These are phyloP conservation scores for Tetrahymena elliotti DNA, from an alignment of 73 alveolate genomes.

Conservation along the genomic window DNA sequence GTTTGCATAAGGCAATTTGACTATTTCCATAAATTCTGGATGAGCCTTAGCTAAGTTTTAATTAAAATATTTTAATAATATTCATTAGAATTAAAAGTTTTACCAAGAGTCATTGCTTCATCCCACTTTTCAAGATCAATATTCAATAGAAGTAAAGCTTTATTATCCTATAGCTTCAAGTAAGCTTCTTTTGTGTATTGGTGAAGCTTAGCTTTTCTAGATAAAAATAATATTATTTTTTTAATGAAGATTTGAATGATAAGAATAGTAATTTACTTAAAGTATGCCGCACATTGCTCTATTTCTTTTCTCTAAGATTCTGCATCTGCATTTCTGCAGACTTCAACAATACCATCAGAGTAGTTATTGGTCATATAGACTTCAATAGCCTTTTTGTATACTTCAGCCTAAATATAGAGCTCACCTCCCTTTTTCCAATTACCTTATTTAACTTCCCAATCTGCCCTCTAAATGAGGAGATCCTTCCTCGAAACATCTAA, in stretches of 20 bases:
- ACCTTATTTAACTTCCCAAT: not conserved
- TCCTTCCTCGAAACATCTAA: not conserved
- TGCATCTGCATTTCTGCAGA: slow-evolving; percentile 35
- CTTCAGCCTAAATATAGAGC: not conserved
- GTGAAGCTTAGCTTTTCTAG: slow-evolving; percentile 3
- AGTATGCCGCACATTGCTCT: slow-evolving; percentile 22
- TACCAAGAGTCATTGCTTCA: slow-evolving; percentile 24
- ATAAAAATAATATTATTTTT: not conserved
- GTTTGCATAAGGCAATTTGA: slow-evolving; percentile 36
- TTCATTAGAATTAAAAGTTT: not conserved
- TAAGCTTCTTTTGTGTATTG: slow-evolving; percentile 37
- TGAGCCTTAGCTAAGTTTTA: not conserved
- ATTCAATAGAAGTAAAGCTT: slow-evolving; percentile 5
- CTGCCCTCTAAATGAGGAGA: not conserved
- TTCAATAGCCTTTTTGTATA: slow-evolving; percentile 2
- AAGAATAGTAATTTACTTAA: too few relatives aligned
- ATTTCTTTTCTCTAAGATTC: slow-evolving; percentile 13
- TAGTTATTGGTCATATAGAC: not conserved
- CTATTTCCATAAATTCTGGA: slow-evolving; percentile 21
- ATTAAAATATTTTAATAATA: too few relatives aligned
- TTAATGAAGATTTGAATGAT: too few relatives aligned
- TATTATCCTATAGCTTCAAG: slow-evolving; percentile 18
- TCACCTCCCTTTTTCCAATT: not conserved
- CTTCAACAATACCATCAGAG: slow-evolving; percentile 13
- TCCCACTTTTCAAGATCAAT: slow-evolving; percentile 29